phyloP scores from a whole-genome alignment of 2,329 filamentous ascomycete species.

The Aspergillus pseudoglaucus region DNA sequence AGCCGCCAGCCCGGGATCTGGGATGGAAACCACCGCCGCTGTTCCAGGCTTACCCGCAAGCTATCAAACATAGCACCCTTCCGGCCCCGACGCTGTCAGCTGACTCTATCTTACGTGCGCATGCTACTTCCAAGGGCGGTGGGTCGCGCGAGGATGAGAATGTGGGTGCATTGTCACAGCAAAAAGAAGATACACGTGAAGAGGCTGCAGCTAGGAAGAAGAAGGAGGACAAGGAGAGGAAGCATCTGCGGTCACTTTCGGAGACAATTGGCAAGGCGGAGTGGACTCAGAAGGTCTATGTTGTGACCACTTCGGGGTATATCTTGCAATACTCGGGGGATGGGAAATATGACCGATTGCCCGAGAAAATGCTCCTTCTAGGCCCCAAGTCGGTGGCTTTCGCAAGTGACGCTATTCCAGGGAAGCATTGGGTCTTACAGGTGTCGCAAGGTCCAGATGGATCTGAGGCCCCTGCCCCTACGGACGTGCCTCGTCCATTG shows the following conservation, averaged over 20 bases:
- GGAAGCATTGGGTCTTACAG: slow-evolving; percentile 44
- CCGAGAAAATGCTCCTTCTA: slow-evolving; percentile 43
- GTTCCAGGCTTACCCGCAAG: slow-evolving; percentile 81
- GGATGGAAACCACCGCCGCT: slow-evolving; percentile 66
- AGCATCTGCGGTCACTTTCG: slow-evolving; percentile 30
- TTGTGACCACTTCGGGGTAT: slow-evolving; percentile 39
- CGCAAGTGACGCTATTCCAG: slow-evolving; percentile 44
- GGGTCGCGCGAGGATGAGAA: slow-evolving; percentile 8
- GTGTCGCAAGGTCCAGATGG: slow-evolving; percentile 34
- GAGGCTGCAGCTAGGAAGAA: slow-evolving; percentile 22
- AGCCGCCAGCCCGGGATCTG: slow-evolving; percentile 18
- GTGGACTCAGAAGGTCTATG: slow-evolving; percentile 41
- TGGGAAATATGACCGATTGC: slow-evolving; percentile 39
- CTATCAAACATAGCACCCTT: slow-evolving; percentile 67
- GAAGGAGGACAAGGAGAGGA: slow-evolving; percentile 29
- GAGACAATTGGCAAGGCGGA: slow-evolving; percentile 34
- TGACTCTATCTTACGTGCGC: slow-evolving; percentile 61
- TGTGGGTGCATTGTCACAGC: slow-evolving; percentile 5
- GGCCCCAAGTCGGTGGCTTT: slow-evolving; percentile 43
- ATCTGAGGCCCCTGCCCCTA: slow-evolving; percentile 15
- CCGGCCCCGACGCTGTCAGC: slow-evolving; percentile 61
- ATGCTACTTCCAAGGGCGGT: slow-evolving; percentile 19
- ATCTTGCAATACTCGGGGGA: slow-evolving; percentile 42
- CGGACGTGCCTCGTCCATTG: slow-evolving; percentile 28
- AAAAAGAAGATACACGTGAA: slow-evolving; percentile 14